Base-by-base conservation (phyloP, 805 yeast species). In the Suhomyces kilbournensis region DNA sequence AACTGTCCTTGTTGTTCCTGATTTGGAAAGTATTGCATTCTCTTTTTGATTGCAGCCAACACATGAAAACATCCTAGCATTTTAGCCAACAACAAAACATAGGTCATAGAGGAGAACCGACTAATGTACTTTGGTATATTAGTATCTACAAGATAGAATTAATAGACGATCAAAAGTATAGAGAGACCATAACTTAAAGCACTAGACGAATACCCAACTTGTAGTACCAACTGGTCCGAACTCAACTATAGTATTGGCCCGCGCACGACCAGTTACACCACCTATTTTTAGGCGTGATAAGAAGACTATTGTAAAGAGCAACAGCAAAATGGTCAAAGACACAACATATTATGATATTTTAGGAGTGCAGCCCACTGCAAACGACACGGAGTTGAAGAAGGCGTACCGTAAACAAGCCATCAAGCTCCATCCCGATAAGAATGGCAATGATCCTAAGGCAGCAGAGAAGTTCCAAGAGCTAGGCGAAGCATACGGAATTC, bases 351-450 rank as follows among this genome's bases (percentile, higher is more conserved):
- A 94, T 69, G 99, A 94, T 58, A 69, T 84, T 14, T 74, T 94
- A 47, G 88, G 82, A 35, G 86, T 93, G 15, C 60, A 71, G 23
- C 78, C 85, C 19, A 80, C 80, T 10, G 97, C 97, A 17, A 79
- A 88, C 0, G 85, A 85, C 4, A 75, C 81, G 9, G 96, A 94
- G 57, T 89, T 94, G 69, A 94, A 94, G 70, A 90, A 90, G 67
- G 96, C 97, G 0, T 94, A 94, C 70, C 80, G 99, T 56, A 88
- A 88, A 67, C 84, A 84, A 68, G 98, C 98, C 7, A 87, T 93
- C 69, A 78, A 76, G 53, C 88, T 89, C 48, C 99, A 93, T 68
- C 99, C 99, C 1, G 99, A 94, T 68, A 94, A 94, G 74, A 90
- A 93, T 64, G 97, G 96, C n/a, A 85, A 88, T 62, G 96, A 94